Evolutionary conservation across 2,329 filamentous ascomycete genomes (phyloP).

Genomic region (Periconia sp.): DNA sequence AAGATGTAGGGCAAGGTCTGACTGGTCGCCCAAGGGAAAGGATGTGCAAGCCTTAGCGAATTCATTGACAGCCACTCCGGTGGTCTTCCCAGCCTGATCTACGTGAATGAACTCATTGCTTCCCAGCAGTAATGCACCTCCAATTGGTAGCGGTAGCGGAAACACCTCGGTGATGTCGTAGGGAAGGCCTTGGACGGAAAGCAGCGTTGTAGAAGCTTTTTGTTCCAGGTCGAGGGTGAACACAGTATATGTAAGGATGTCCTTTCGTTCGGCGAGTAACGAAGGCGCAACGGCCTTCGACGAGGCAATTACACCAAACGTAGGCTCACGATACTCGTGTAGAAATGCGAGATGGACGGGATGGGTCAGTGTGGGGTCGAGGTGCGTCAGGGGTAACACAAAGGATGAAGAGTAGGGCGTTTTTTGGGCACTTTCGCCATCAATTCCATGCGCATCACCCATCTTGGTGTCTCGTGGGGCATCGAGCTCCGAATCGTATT

Average conservation of each 20-base stretch:
- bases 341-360: slow-evolving; percentile 92
- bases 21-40: slow-evolving; percentile 87
- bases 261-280: slow-evolving; percentile 76
- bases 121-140: slow-evolving; percentile 85
- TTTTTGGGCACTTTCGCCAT: slow-evolving; percentile 44
- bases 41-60: slow-evolving; percentile 83
- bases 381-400: slow-evolving; percentile 84
- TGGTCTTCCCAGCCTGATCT: slow-evolving; percentile 92
- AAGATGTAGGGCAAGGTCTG: slow-evolving; percentile 76
- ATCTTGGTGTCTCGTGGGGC: slow-evolving; percentile 50
- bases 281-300: slow-evolving; percentile 74
- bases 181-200: slow-evolving; percentile 84
- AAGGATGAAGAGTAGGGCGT: slow-evolving; percentile 90
- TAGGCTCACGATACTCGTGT: slow-evolving; percentile 96
- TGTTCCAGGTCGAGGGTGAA: slow-evolving; percentile 95
- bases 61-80: slow-evolving; percentile 89
- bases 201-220: slow-evolving; percentile 87
- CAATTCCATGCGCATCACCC: slow-evolving; percentile 43
- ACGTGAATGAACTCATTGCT: slow-evolving; percentile 92
- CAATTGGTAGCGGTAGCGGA: slow-evolving; percentile 82
- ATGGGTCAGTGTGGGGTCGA: slow-evolving; percentile 86
- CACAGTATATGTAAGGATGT: slow-evolving; percentile 88
- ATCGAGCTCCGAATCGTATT: slow-evolving; percentile 84
- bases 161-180: slow-evolving; percentile 86
- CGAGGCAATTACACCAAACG: slow-evolving; percentile 91